Percentiles rank a stretch among this genome's conserved stretches.
Evolutionary conservation across 306 rosid species (phyloP).

Genomic region (Quercus robur): DNA sequence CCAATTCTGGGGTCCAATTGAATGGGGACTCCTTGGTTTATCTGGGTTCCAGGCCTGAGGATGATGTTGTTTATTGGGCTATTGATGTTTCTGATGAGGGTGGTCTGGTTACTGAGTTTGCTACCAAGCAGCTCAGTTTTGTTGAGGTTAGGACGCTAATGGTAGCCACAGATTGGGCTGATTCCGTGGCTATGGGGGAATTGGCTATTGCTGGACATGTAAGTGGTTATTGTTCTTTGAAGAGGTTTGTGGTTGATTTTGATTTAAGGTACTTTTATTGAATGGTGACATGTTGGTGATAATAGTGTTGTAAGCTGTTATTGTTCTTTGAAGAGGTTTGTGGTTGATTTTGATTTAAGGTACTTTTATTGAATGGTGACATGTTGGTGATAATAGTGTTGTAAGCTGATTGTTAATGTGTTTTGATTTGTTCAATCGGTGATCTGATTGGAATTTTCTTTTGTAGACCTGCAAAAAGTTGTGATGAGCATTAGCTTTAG

Average conservation of each 20-base stretch:
- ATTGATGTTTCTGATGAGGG: conserved; percentile 62
- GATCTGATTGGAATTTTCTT: background rate
- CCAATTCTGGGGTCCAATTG: conserved; percentile 40
- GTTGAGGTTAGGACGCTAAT: conserved; percentile 81
- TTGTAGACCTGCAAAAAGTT: background rate
- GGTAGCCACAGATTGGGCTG: conserved; percentile 91
- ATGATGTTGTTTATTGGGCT: conserved; percentile 73
- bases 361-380: background rate
- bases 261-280: background rate
- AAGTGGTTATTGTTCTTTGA: conserved; percentile 25
- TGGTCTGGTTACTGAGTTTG: conserved; percentile 40
- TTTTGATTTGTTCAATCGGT: background rate
- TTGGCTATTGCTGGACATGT: conserved; percentile 94
- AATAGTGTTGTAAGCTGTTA: background rate
- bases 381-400: background rate
- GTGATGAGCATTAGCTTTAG: background rate
- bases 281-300: background rate
- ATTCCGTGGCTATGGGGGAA: conserved; percentile 51
- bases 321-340: background rate
- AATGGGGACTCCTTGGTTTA: conserved; percentile 62
- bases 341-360: background rate
- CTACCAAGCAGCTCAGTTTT: conserved; percentile 36
- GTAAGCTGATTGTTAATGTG: background rate
- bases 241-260: background rate
- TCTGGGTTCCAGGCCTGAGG: conserved; percentile 56